These are phyloP conservation scores for Dujonia santamariae DNA, from an alignment of 1,139 yeast species.

Conservation along the genomic window DNA sequence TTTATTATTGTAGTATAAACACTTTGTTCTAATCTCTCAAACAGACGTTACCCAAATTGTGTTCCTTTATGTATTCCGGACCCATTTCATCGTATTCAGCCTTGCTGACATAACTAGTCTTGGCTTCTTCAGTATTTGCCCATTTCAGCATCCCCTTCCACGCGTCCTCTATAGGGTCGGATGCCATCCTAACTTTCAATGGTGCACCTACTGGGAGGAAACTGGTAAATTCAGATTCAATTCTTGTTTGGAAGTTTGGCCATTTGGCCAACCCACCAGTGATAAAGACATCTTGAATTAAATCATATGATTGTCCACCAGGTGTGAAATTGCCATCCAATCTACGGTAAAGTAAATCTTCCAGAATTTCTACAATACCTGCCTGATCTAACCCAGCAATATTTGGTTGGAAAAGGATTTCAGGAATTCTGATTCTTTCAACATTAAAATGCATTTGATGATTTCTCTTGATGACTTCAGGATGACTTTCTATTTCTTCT, in stretches of 20 bases:
- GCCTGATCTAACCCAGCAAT: constrained; percentile 97
- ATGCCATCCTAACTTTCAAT: constrained; percentile 60
- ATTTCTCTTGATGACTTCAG: constrained; percentile 42
- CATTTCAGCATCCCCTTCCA: constrained; percentile 95
- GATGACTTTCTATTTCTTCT: constrained; percentile 43
- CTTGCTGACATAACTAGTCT: constrained; percentile 53
- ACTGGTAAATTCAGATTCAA: constrained; percentile 62
- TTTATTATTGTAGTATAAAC: no score
- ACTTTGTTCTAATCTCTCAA: no score
- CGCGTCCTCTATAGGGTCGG: constrained; percentile 71
- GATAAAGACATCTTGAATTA: constrained; percentile 64
- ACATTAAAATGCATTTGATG: constrained; percentile 89
- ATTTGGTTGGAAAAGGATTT: constrained; percentile 87
- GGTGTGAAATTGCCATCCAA: constrained; percentile 49
- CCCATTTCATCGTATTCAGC: constrained; percentile 88
- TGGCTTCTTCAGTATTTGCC: constrained; percentile 51
- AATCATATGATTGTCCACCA: constrained; percentile 52
- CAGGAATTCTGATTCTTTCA: constrained; percentile 91
- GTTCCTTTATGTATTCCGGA: constrained; percentile 84
- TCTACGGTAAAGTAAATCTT: constrained; percentile 62
- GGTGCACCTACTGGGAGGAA: constrained; percentile 70
- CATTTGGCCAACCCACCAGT: constrained; percentile 84
- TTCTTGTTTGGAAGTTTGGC: constrained; percentile 63
- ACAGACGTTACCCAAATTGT: constrained; percentile 68
- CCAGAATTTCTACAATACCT: constrained; percentile 75